Conservation (phyloP, 2,329 filamentous ascomycete genomes). For the Fusarium euwallaceae region DNA sequence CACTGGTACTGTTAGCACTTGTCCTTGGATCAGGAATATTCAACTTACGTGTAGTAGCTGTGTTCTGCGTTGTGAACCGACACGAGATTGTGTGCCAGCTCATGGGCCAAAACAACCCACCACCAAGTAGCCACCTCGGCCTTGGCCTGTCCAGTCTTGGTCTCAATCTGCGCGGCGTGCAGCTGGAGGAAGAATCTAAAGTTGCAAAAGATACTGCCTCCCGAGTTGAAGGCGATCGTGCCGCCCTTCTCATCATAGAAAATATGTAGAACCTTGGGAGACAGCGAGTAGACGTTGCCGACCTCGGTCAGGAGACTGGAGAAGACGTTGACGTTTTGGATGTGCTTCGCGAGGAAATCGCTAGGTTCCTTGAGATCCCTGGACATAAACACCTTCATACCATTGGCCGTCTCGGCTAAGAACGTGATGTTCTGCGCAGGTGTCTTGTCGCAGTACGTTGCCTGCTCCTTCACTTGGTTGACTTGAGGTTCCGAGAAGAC, state of each 20-base stretch:
- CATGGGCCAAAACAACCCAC: constrained; percentile 96
- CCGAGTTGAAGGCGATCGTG: constrained; percentile 93
- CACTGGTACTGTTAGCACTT: constrained; percentile 59
- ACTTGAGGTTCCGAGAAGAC: constrained; percentile 81
- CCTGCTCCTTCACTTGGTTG: constrained; percentile 82
- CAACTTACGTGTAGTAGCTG: constrained; percentile 80
- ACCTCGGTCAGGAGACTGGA: constrained; percentile 77
- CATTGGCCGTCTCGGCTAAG: constrained; percentile 76
- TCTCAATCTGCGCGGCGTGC: constrained; percentile 69
- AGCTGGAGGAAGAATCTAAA: constrained; percentile 87
- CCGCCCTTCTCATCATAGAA: constrained; percentile 85
- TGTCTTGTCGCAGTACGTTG: constrained; percentile 86
- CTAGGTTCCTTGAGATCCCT: constrained; percentile 63
- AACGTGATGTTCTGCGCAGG: constrained; percentile 80
- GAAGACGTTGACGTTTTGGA: constrained; percentile 76
- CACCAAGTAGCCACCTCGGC: constrained; percentile 85
- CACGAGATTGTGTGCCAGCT: constrained; percentile 94
- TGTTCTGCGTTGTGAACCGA: constrained; percentile 81
- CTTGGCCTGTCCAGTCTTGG: constrained; percentile 58
- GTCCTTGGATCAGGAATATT: neutral
- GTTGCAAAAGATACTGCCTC: constrained; percentile 93
- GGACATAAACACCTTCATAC: constrained; percentile 80
- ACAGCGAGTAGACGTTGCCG: constrained; percentile 78
- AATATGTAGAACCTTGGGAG: constrained; percentile 79
- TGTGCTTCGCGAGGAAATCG: constrained; percentile 72